Percentiles rank a stretch among this genome's conserved stretches.
phyloP scores from a whole-genome alignment of 352 stramenopile genomes.

The Blastocystis sp. region DNA sequence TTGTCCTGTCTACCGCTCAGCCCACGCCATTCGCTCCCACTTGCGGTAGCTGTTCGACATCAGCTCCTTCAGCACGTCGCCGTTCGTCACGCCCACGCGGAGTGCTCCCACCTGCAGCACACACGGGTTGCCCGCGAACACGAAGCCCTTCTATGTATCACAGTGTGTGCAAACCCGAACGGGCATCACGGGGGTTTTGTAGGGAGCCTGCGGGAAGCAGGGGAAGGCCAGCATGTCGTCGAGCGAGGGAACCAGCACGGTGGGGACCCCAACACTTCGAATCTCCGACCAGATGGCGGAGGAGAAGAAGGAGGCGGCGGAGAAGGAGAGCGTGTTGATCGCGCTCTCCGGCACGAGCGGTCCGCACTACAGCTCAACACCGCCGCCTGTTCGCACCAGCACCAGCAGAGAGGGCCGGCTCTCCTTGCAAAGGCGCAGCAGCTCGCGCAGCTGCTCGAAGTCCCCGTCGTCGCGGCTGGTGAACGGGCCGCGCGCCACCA shows the following conservation, averaged over 20 bases:
- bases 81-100: slow-evolving; percentile 35
- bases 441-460: slow-evolving; percentile 19
- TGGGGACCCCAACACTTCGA: neutral
- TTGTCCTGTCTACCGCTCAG: slow-evolving; percentile 17
- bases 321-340: neutral
- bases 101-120: neutral
- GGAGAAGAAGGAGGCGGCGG: neutral
- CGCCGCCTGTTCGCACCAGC: neutral
- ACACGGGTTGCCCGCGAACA: slow-evolving; percentile 23
- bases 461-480: slow-evolving; percentile 32
- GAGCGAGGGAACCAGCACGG: slow-evolving; percentile 8
- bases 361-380: slow-evolving; percentile 36
- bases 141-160: neutral
- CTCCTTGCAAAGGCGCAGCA: neutral
- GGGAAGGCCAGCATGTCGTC: slow-evolving; percentile 41
- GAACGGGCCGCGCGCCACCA: slow-evolving; percentile 52
- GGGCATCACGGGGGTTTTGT: neutral
- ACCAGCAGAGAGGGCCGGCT: slow-evolving; percentile 1
- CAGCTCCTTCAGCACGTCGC: slow-evolving; percentile 56
- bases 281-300: slow-evolving; percentile 3
- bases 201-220: slow-evolving; percentile 26
- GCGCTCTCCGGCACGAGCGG: slow-evolving; percentile 11
- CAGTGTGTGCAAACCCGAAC: neutral
- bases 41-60: slow-evolving; percentile 28
- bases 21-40: neutral